Base-by-base conservation (phyloP, 345 rosid genomes). In the Bruguiera sexangula region DNA sequence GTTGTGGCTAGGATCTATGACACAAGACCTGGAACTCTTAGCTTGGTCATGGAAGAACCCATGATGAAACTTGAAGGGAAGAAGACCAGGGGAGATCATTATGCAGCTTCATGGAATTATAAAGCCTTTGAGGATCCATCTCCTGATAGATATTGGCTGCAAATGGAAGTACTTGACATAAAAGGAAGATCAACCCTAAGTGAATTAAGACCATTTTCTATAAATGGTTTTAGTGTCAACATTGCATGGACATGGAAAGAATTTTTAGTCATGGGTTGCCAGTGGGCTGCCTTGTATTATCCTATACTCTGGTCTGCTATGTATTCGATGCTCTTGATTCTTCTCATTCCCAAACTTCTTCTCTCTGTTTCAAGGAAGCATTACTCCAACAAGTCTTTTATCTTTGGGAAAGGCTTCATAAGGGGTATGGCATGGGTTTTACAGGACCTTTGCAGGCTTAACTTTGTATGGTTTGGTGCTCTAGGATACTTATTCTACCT, bases 201-300 rank as follows among this genome's bases (percentile, higher is more conserved):
- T 26, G 96, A 90, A 77, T 65, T 81, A 74, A 85, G 89, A 39
- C 96, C 99, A 50, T 92, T 92, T 77, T 95, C 97, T 65, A 65
- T 87, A 68, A 83, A 92, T 59, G 93, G 97, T 73, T 81, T 81
- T 30, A 79, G 76, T 75, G 78, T 82, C 71, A 75, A 78, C 79
- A 60, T 89, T 64, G 82, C 88, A 3, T 92, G 99, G 99, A 87
- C 96, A 19, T 95, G 97, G 99, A 89, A 80, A 75, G 99, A 95
- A 81, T 88, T 92, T 65, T 77, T 69, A 60, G 93, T 90, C 72
- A 88, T 95, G 96, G 99, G 96, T 39, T 73, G 85, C 79, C 96
- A 90, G 48, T 92, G 96, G 96, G 87, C 73, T 48, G 84, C 83
- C 29, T 77, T 89, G 71, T 94, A 94, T 70, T 80, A 77, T 82